phyloP scores from a whole-genome alignment of 2,329 filamentous ascomycete species.

The Nemania abortiva region DNA sequence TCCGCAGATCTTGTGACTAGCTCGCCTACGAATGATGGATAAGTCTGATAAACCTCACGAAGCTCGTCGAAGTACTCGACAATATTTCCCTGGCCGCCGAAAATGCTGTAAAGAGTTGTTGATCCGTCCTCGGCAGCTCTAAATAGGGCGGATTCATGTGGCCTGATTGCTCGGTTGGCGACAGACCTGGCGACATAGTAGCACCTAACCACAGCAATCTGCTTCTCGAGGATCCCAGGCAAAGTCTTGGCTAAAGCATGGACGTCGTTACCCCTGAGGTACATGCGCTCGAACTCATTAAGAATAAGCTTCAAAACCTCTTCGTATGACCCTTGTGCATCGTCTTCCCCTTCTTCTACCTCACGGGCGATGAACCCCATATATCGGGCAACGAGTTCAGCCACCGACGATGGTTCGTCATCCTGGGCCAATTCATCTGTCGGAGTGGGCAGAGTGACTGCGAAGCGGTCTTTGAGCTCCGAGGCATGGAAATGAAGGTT shows the following conservation, averaged over 20 bases:
- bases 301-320: slow-evolving; percentile 92
- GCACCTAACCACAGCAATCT: slow-evolving; percentile 86
- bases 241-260: slow-evolving; percentile 88
- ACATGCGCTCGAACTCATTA: slow-evolving; percentile 96
- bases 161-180: slow-evolving; percentile 85
- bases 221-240: slow-evolving; percentile 93
- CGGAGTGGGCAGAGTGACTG: slow-evolving; percentile 83
- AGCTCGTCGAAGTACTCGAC: slow-evolving; percentile 99
- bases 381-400: slow-evolving; percentile 93
- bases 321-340: slow-evolving; percentile 86
- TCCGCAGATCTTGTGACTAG: slow-evolving; percentile 85
- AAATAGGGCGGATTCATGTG: slow-evolving; percentile 93
- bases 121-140: slow-evolving; percentile 86
- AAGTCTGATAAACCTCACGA: slow-evolving; percentile 89
- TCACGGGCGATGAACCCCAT: slow-evolving; percentile 90
- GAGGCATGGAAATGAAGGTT: slow-evolving; percentile 96
- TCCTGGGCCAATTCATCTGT: slow-evolving; percentile 98
- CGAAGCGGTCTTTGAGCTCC: slow-evolving; percentile 92
- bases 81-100: slow-evolving; percentile 98
- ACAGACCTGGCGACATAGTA: slow-evolving; percentile 93
- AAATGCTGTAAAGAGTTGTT: slow-evolving; percentile 91
- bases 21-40: slow-evolving; percentile 89
- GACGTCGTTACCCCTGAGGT: slow-evolving; percentile 94
- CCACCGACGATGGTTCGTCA: slow-evolving; percentile 96
- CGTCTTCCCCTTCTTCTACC: slow-evolving; percentile 93